Base-by-base conservation (phyloP, 495 filamentous ascomycete genomes). In the Talaromyces thailandensis region DNA sequence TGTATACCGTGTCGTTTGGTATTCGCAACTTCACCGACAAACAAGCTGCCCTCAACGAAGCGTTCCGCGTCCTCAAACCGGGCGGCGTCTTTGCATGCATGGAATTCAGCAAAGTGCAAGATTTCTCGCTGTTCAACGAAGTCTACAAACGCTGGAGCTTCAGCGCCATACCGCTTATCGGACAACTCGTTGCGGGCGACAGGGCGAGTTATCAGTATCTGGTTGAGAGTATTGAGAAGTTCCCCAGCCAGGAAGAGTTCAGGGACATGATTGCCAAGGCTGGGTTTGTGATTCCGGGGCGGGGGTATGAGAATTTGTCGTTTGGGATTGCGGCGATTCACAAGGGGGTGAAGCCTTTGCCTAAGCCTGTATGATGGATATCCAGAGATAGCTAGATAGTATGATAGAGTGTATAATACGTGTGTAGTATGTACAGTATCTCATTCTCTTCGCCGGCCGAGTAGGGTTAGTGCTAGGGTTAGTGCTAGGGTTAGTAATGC, bases 1-100 rank as follows among this genome's bases (percentile, higher is more conserved):
- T 98, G 7, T 98, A 98, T 78, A 98, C 94, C 2, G 93, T 98
- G 7, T 94, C 96, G 3, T 98, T 98, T 70, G 94, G 94, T 32
- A 96, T 98, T 73, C 85, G 94, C 53, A 98, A 98, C 74, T 98
- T 98, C 78, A 93, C 89, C 56, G 80, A 92, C 75, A 94, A 96
- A 70, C 83, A 86, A 61, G 79, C 79, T 0, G 94, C 95, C 0
- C 76, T 98, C 26, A 68, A 80, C 6, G 90, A 96, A 68, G 94
- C 94, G 0, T 84, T 83, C 75, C 84, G 94, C 2, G 92, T 98
- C 8, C 82, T 98, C 6, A 93, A 92, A 74, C 94, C 94, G 2
- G 94, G 94, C 40, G 94, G 94, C 65, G 88, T 98, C 0, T 98
- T 98, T 75, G 93, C 94, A 4, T 98, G 94, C 71, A 84, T 98